Conservation (phyloP, 805 yeast species). For the Candida adriatica region DNA sequence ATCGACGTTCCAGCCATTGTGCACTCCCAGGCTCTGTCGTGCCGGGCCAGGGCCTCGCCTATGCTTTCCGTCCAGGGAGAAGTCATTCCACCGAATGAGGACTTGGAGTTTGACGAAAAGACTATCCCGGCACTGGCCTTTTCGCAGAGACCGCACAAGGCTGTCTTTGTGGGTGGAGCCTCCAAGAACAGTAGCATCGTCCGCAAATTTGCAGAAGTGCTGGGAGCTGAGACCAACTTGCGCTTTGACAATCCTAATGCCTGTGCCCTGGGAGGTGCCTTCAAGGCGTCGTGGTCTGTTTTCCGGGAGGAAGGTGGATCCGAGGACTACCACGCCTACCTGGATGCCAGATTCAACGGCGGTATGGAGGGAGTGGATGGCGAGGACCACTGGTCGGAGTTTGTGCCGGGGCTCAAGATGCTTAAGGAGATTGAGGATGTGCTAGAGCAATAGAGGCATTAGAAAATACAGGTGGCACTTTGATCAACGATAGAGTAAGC, state of each 20-base stretch:
- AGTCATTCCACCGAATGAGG: slow-evolving; percentile 2
- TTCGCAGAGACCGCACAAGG: slow-evolving; percentile 53
- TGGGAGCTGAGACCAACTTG: slow-evolving; percentile 57
- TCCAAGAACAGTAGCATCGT: slow-evolving; percentile 67
- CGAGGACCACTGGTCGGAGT: slow-evolving; percentile 9
- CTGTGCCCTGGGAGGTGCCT: slow-evolving; percentile 90
- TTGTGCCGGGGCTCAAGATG: slow-evolving; percentile 14
- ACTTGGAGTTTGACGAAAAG: slow-evolving; percentile 30
- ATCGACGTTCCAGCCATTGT: slow-evolving; percentile 72
- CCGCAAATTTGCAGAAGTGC: slow-evolving; percentile 56
- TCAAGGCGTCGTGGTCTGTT: slow-evolving; percentile 70
- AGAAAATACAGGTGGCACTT: no score
- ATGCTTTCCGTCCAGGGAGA: slow-evolving; percentile 40
- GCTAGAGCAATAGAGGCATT: slow-evolving; percentile 1
- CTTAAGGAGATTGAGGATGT: slow-evolving; percentile 12
- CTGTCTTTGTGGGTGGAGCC: slow-evolving; percentile 85
- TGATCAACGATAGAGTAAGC: no score
- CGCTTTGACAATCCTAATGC: slow-evolving; percentile 78
- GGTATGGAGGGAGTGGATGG: slow-evolving; percentile 9
- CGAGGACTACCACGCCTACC: slow-evolving; percentile 36
- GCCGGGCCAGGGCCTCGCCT: slow-evolving; percentile 75
- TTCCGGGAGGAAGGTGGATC: slow-evolving; percentile 14
- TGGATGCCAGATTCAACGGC: slow-evolving; percentile 28
- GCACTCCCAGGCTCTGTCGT: slow-evolving; percentile 81
- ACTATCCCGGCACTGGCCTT: slow-evolving; percentile 12